Evolutionary conservation across 768 basidiomycete species (phyloP), one percentile per base, ranked within the genome.

Genomic region (Suillus variegatus): DNA sequence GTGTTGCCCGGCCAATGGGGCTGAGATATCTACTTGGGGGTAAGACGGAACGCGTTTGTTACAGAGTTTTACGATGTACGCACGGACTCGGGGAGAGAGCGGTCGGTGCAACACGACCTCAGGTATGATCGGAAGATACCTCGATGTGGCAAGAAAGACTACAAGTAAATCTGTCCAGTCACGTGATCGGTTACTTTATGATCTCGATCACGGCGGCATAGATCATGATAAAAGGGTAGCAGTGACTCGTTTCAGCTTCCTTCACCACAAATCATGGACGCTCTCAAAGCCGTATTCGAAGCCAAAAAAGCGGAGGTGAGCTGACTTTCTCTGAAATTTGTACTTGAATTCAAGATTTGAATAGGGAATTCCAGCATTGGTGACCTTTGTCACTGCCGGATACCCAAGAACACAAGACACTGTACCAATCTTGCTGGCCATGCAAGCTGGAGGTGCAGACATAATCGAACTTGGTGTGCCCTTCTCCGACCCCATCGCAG

Each of bases 401-500:
- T 97, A 88, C 79, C 96, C 96, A 36, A 86, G 80, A 3, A 77
- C 78, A 63, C 82, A 89, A 75, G 89, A 90, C 67, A 97, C 95
- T 0, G 92, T 95, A 16, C 88, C 92, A 5, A 83, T 94, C 64
- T 74, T 98, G 80, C 85, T 97, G 44, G 92, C 92, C 20, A 92
- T 98, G 88, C 90, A 97, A 77, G 84, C 86, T 60, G 96, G 95
- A 64, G 95, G 96, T 8, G 86, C 94, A 51, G 94, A 97, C 75
- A 86, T 97, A 66, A 94, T 97, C 64, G 96, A 98, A 77, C 83
- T 98, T 16, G 95, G 96, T 43, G 85, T 97, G 36, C 95, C 96
- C 0, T 98, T 97, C 81, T 95, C 92, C 60, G 95, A 97, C 79
- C 96, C 95, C 38, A 92, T 94, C 68, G 95, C 94, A 16, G 95